phyloP scores from a whole-genome alignment of 148 eudicot species.

The Diospyros kaki region DNA sequence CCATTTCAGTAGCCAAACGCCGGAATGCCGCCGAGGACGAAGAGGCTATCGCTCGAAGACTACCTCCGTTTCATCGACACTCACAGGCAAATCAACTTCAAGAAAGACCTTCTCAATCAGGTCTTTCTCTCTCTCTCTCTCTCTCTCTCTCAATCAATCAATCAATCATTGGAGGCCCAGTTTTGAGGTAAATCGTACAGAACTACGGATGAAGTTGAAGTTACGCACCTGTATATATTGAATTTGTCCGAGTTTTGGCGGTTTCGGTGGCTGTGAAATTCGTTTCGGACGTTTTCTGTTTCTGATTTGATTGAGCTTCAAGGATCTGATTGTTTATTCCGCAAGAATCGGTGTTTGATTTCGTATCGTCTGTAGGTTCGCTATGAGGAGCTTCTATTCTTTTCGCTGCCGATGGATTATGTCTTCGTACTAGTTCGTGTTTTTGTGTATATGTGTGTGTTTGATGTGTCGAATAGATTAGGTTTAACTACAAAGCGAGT shows the following conservation, averaged over 20 bases:
- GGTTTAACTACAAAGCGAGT: no score
- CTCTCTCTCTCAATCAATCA: neutral
- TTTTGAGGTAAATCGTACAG: no score
- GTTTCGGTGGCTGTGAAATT: neutral
- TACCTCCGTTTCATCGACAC: conserved; percentile 28
- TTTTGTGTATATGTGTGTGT: neutral
- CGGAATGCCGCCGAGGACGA: neutral
- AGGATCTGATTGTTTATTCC: neutral
- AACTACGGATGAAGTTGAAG: no score
- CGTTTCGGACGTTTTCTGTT: neutral
- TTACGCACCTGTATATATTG: neutral
- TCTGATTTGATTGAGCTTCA: neutral
- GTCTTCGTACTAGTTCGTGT: no score
- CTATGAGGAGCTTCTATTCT: no score
- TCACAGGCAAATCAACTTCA: conserved; percentile 21
- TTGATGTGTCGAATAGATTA: neutral
- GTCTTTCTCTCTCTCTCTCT: conserved; percentile 16
- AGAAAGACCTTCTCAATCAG: conserved; percentile 22
- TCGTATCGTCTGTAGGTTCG: no score
- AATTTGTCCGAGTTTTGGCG: neutral
- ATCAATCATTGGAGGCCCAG: no score
- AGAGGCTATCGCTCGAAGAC: conserved; percentile 27
- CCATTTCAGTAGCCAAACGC: no score
- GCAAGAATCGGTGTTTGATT: neutral
- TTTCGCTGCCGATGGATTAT: no score